phyloP scores from a whole-genome alignment of 352 stramenopile genomes.

The Nothophytophthora sp. region DNA sequence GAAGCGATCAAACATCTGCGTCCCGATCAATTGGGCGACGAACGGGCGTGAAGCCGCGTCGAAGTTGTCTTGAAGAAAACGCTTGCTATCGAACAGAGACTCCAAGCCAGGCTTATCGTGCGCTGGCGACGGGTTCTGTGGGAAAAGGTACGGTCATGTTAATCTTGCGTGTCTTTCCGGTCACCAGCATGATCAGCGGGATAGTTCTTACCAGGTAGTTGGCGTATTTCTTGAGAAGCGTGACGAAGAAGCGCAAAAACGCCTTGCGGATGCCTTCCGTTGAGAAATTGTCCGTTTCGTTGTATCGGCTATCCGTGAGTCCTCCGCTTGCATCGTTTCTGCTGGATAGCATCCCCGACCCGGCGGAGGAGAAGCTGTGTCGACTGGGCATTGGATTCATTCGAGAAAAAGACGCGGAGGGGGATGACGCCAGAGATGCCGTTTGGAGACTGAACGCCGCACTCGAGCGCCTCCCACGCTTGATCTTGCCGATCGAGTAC shows the following conservation, averaged over 20 bases:
- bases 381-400: conserved; percentile 26
- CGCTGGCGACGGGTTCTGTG: conserved; percentile 24
- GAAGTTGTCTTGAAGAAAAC: conserved; percentile 71
- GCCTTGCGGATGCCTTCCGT: conserved; percentile 60
- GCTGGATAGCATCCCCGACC: conserved; percentile 17
- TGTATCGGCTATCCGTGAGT: conserved; percentile 65
- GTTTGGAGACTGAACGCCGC: conserved; percentile 36
- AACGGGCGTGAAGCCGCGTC: conserved; percentile 63
- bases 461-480: conserved; percentile 54
- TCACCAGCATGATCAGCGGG: background rate
- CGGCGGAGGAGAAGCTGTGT: conserved; percentile 35
- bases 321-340: conserved; percentile 39
- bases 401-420: conserved; percentile 29
- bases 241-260: conserved; percentile 86
- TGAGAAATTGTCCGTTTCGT: conserved; percentile 75
- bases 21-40: conserved; percentile 60
- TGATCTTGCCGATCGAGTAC: conserved; percentile 76
- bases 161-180: background rate
- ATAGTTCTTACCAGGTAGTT: conserved; percentile 56
- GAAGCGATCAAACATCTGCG: conserved; percentile 88
- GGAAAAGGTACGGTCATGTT: conserved; percentile 3
- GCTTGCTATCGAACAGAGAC: conserved; percentile 60
- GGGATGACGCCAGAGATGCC: conserved; percentile 23
- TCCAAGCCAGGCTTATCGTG: conserved; percentile 33
- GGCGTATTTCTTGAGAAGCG: conserved; percentile 78